These are phyloP conservation scores for Picochlorum sp. DNA, from an alignment of 139 green algal species.

Conservation along the genomic window DNA sequence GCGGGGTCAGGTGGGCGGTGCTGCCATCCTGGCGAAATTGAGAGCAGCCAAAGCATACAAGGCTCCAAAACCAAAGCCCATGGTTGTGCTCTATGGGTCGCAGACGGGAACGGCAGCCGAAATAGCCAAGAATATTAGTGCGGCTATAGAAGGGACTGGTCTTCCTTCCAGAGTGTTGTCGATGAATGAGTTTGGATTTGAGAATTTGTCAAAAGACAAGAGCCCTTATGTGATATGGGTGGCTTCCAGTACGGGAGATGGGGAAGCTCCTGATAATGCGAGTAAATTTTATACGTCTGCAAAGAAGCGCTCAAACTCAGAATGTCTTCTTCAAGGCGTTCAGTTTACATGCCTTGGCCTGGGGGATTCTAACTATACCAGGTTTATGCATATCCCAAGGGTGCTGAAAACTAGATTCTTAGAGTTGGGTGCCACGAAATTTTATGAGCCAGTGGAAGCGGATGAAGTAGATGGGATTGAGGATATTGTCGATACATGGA, in stretches of 20 bases:
- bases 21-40: slow-evolving; percentile 21
- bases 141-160: slow-evolving; percentile 35
- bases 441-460: slow-evolving; percentile 63
- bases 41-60: neutral
- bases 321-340: slow-evolving; percentile 32
- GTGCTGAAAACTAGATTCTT: slow-evolving; percentile 46
- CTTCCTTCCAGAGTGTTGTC: slow-evolving; percentile 32
- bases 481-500: slow-evolving; percentile 68
- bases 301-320: slow-evolving; percentile 28
- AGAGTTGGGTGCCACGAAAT: slow-evolving; percentile 66
- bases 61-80: slow-evolving; percentile 2
- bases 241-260: slow-evolving; percentile 70
- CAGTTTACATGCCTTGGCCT: slow-evolving; percentile 79
- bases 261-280: slow-evolving; percentile 89
- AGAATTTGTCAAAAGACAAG: slow-evolving; percentile 28
- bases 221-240: slow-evolving; percentile 42
- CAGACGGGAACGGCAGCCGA: slow-evolving; percentile 86
- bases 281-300: slow-evolving; percentile 49
- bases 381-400: slow-evolving; percentile 76
- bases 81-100: slow-evolving; percentile 70
- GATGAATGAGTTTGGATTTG: slow-evolving; percentile 67
- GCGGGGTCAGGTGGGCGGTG: slow-evolving; percentile 3
- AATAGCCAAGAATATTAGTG: slow-evolving; percentile 78
- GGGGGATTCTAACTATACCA: slow-evolving; percentile 96
- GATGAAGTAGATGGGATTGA: slow-evolving; percentile 92